Evolutionary conservation across 352 stramenopile genomes (phyloP), one percentile per base, ranked within the genome.

Genomic region (Phytophthora pini): DNA sequence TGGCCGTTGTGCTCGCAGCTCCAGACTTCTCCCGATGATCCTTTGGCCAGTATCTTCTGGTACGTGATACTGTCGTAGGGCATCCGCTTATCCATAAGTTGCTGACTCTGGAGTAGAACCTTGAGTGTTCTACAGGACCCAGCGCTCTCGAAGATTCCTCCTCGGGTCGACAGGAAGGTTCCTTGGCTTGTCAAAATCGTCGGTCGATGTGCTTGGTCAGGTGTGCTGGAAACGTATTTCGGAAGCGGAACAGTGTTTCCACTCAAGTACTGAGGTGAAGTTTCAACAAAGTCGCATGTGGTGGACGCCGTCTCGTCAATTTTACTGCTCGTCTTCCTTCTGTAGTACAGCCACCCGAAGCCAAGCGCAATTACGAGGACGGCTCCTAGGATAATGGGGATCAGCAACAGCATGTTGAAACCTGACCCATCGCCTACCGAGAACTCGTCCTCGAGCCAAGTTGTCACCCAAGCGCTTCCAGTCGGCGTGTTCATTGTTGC

Each of bases 11-110:
- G 71, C 12, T 44, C 26, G 8, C 73, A 73, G 3, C 55, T 10
- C 67, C 71, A 87, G 5, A 85, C 65, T 50, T 87, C 73, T 4
- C 72, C 73, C 15, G 74, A 87, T 7, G 53, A 65, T 11, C 78
- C 78, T 7, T 72, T 60, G 7, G 46, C 71, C 32, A 84, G 39
- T 8, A 68, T 38, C 13, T 53, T 44, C 10, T 65, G 31, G 20
- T 64, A 48, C 4, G 48, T n/a, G 24, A 84, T 50, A 17, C 56
- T 58, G 4, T 81, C 53, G 32, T 74, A 53, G 8, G 67, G 72
- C 9, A 81, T 46, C 0, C 72, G 66, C 5, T 47, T 68, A 3
- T 54, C 63, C 3, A 40, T 13, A 9, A 76, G 53, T 17, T 72
- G 48, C 9, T 59, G 17, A 44, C 61, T 63, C n/a, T 24, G 26